phyloP scores from a whole-genome alignment of 257 asterid genomes.

The Misopates orontium region DNA sequence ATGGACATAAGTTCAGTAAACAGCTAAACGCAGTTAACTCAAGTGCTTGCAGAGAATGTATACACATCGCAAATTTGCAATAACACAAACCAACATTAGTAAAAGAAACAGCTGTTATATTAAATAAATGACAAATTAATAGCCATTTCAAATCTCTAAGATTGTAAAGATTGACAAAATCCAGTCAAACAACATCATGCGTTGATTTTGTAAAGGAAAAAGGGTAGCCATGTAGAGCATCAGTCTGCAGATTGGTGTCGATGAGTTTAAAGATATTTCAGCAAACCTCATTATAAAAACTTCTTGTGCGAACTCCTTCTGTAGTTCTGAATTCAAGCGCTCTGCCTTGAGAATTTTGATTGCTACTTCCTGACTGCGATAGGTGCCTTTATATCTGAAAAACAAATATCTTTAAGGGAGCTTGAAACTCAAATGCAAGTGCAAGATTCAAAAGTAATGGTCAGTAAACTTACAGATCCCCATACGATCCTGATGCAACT shows the following conservation, averaged over 20 bases:
- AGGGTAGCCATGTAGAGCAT: not conserved
- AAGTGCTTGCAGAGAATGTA: not conserved
- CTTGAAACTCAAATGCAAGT: conserved; percentile 27
- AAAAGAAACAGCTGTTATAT: too few species aligned
- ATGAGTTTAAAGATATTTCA: conserved; percentile 15
- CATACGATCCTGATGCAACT: conserved; percentile 74
- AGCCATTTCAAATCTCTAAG: not conserved
- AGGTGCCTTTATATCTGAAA: conserved; percentile 82
- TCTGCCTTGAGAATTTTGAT: conserved; percentile 94
- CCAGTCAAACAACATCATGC: not conserved
- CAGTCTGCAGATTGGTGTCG: conserved; percentile 9
- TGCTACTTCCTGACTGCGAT: conserved; percentile 91
- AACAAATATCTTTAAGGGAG: conserved; percentile 19
- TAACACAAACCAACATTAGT: too few species aligned
- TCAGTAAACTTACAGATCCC: conserved; percentile 53
- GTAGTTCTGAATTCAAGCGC: conserved; percentile 73
- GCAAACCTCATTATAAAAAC: conserved; percentile 95
- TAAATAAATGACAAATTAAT: not conserved
- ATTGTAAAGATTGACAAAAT: not conserved
- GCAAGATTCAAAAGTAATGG: conserved; percentile 18
- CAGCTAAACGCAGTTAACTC: conserved; percentile 4
- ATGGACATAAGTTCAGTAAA: conserved; percentile 13
- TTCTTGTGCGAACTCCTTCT: conserved; percentile 95
- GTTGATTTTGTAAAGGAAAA: not conserved
- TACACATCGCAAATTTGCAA: too few species aligned